A percentile compares a stretch with the other conserved stretches of the same genome.
Evolutionary conservation across 2,329 filamentous ascomycete genomes (phyloP).

Genomic region (Fusarium sp.): DNA sequence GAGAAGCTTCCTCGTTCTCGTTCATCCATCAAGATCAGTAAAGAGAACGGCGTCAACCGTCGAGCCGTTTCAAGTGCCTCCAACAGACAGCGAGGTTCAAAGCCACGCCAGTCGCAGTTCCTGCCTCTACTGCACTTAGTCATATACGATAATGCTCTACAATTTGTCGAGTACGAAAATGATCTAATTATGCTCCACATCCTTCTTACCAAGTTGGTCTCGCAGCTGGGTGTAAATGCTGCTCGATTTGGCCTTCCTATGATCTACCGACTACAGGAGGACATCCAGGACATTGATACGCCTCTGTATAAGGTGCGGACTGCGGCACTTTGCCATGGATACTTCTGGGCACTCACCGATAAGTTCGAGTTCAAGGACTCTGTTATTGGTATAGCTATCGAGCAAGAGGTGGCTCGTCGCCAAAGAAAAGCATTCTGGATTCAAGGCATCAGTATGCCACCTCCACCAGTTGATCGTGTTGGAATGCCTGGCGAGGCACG

Average conservation of each 20-base stretch:
- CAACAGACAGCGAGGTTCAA: constrained; percentile 66
- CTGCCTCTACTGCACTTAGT: constrained; percentile 85
- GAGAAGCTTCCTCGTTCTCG: constrained; percentile 63
- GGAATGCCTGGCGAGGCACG: constrained; percentile 63
- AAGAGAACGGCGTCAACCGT: constrained; percentile 63
- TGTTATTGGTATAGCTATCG: constrained; percentile 76
- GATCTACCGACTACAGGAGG: constrained; percentile 89
- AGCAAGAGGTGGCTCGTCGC: constrained; percentile 80
- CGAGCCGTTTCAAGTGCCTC: constrained; percentile 78
- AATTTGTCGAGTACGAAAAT: constrained; percentile 76
- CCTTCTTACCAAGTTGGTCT: constrained; percentile 79
- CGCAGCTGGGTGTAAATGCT: constrained; percentile 85
- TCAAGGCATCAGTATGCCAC: constrained; percentile 77
- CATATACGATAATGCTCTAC: constrained; percentile 88
- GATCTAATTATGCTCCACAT: constrained; percentile 84
- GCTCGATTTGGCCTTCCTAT: constrained; percentile 84
- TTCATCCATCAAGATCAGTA: constrained; percentile 57
- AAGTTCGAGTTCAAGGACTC: constrained; percentile 82
- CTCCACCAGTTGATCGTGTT: constrained; percentile 72
- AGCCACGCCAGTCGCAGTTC: constrained; percentile 74
- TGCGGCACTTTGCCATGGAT: constrained; percentile 88
- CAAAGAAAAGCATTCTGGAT: constrained; percentile 84
- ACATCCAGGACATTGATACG: constrained; percentile 75
- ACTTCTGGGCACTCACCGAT: constrained; percentile 84
- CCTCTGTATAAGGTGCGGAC: constrained; percentile 81